Evolutionary conservation across 1,284 basidiomycete genomes (phyloP).

Genomic region (Phylloboletellus chloephorus): DNA sequence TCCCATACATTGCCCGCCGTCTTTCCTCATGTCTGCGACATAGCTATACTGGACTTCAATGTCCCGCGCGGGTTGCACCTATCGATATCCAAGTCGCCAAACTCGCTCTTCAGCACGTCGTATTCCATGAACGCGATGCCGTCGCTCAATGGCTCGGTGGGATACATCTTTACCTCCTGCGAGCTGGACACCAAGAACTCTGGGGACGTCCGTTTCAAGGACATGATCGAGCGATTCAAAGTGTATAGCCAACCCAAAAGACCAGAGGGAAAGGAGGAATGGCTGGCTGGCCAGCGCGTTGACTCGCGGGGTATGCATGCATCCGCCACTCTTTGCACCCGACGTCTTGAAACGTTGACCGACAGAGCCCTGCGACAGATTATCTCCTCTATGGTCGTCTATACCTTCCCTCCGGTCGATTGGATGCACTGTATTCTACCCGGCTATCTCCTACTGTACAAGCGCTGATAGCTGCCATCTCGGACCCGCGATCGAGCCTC

Average conservation of each 20-base stretch:
- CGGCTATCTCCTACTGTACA: constrained; percentile 72
- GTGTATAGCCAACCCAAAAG: constrained; percentile 73
- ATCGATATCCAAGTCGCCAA: constrained; percentile 84
- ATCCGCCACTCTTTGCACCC: neutral
- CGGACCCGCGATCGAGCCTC: constrained; percentile 55
- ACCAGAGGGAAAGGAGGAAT: constrained; percentile 73
- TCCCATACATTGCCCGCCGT: neutral
- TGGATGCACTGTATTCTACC: constrained; percentile 87
- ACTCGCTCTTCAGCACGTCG: constrained; percentile 84
- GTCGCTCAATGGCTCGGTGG: constrained; percentile 85
- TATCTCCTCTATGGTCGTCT: constrained; percentile 90
- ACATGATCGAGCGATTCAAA: constrained; percentile 82
- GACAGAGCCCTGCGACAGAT: constrained; percentile 42
- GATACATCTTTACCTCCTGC: constrained; percentile 89
- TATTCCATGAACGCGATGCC: constrained; percentile 91
- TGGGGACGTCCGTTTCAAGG: constrained; percentile 76
- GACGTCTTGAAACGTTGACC: constrained; percentile 20
- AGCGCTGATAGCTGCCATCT: constrained; percentile 67
- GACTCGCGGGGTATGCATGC: constrained; percentile 65
- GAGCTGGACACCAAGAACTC: constrained; percentile 69
- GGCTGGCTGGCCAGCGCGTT: constrained; percentile 70
- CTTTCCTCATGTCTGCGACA: constrained; percentile 6
- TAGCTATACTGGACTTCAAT: constrained; percentile 82
- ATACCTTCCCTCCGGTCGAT: constrained; percentile 82
- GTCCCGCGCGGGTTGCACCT: constrained; percentile 77